A percentile compares a stretch with the other conserved stretches of the same genome.
phyloP scores from a whole-genome alignment of 345 rosid species.

The Syzygium aromaticum region DNA sequence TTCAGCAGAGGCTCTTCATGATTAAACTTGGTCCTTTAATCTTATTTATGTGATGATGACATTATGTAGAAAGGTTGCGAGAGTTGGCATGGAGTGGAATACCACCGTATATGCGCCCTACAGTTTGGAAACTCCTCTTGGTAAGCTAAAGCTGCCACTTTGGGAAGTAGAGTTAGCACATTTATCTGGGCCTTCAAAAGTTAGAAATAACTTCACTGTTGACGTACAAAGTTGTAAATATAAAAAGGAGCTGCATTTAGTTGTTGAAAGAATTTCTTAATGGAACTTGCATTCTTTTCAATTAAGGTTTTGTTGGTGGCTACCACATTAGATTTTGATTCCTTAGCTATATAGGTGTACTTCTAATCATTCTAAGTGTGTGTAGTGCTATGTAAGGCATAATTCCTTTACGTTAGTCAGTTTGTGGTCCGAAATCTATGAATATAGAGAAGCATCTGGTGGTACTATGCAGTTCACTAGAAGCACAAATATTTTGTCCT shows the following conservation, averaged over 20 bases:
- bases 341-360: background rate
- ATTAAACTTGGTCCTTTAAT: background rate
- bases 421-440: background rate
- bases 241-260: background rate
- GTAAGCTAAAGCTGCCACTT: constrained; percentile 29
- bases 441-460: background rate
- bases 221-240: background rate
- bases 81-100: constrained; percentile 98
- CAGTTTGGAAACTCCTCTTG: constrained; percentile 93
- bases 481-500: background rate
- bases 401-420: background rate
- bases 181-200: background rate
- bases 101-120: constrained; percentile 88
- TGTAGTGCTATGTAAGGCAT: background rate
- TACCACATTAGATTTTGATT: background rate
- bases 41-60: background rate
- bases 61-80: constrained; percentile 65
- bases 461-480: background rate
- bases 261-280: background rate
- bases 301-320: background rate
- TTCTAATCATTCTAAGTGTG: background rate
- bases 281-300: background rate
- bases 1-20: background rate
- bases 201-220: background rate
- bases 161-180: background rate